Evolutionary conservation across 192 early-diverging fungal genomes (phyloP), one percentile per base, ranked within the genome.

Genomic region (Geranomyces variabilis): DNA sequence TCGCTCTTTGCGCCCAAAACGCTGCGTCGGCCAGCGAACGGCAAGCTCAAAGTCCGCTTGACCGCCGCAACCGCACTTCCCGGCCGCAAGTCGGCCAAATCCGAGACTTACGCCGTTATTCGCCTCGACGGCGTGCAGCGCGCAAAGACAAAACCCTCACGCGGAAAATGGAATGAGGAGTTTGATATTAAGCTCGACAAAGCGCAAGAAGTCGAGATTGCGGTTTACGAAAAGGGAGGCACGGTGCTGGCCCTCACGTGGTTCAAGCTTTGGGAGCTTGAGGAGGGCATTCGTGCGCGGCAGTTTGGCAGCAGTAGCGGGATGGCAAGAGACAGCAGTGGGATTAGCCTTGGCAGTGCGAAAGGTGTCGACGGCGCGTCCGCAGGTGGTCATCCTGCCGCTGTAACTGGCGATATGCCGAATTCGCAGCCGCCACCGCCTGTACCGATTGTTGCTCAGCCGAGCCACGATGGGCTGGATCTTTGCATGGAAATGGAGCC

Each of bases 401-500:
- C 64, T 22, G 41, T 17, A 29, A 47, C 64, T 30, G 57, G 36
- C n/a, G 55, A 44, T 41, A 9, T 22, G 4, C 24, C 24, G 56
- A 10, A 14, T 14, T 26, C 58, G 5, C 29, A 19, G 31, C 17
- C 31, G 31, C 58, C 58, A 17, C 24, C 58, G 29, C 29, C 31
- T 28, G 21, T 26, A 30, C 58, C 58, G 19, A 30, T 34, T 4
- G 58, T 33, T 9, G 48, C 21, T 22, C 66, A 68, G 9, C 55
- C 26, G 24, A 26, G 21, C 15, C 58, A 58, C 22, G 59, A 58
- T 28, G 67, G 55, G 24, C 75, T 90, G 34, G 87, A 93, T 46
- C 80, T 82, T n/a, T 94, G 93, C 93, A 85, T 94, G 76, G 93
- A 98, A 66, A 86, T 98, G 67, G 95, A 96, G 75, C 95, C 97